Conservation (phyloP, 345 rosid species). For the Capsella bursapastoris region DNA sequence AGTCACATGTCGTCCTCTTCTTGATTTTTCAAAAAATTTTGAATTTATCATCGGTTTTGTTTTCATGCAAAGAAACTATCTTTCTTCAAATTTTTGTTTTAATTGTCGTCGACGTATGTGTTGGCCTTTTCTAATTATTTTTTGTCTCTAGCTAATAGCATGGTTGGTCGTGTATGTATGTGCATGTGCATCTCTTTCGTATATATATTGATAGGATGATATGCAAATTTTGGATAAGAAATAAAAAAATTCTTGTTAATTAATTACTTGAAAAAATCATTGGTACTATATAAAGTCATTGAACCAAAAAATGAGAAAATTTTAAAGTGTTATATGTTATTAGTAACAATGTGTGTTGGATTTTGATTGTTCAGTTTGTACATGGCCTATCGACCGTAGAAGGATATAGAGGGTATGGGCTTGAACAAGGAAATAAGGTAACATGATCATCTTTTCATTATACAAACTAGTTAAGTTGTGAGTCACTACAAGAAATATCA, state of each 20-base stretch:
- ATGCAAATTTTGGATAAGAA: neutral
- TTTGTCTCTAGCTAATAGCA: slow-evolving; percentile 2
- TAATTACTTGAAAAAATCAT: neutral
- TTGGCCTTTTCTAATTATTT: neutral
- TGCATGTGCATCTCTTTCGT: neutral
- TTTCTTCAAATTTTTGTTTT: slow-evolving; percentile 4
- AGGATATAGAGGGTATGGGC: slow-evolving; percentile 46
- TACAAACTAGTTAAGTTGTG: too few relatives aligned
- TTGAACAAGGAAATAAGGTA: slow-evolving; percentile 44
- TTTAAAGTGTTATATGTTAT: too few relatives aligned
- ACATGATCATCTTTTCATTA: neutral
- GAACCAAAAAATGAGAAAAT: neutral
- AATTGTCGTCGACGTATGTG: slow-evolving; percentile 11
- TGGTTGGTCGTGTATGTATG: neutral
- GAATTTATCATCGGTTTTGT: neutral
- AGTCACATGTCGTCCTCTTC: neutral
- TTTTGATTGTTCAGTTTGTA: slow-evolving; percentile 55
- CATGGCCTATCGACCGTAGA: slow-evolving; percentile 59
- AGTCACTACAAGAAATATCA: too few relatives aligned
- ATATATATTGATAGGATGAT: neutral
- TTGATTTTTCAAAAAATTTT: neutral
- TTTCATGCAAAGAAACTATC: neutral
- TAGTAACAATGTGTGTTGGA: neutral
- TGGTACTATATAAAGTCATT: neutral
- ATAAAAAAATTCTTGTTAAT: neutral